Evolutionary conservation across 2,329 filamentous ascomycete species (phyloP).

Genomic region (Arachnomyces sp.): DNA sequence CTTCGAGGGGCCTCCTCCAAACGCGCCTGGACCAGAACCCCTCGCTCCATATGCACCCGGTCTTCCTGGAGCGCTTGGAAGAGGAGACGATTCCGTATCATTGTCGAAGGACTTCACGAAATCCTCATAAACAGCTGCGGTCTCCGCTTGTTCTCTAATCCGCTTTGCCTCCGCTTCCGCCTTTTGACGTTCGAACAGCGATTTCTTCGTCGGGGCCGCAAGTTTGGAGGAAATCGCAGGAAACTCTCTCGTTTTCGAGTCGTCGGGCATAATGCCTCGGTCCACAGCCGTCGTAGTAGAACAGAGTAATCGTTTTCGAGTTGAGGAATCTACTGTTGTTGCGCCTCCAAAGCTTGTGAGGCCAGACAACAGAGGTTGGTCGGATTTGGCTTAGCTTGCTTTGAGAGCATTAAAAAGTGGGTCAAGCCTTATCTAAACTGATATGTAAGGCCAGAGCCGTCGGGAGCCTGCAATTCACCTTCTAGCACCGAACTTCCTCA

Average conservation of each 20-base stretch:
- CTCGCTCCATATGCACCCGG: constrained; percentile 24
- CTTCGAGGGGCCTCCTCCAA: constrained; percentile 40
- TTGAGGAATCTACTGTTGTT: too few relatives aligned
- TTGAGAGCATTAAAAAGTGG: too few relatives aligned
- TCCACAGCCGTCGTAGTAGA: too few relatives aligned
- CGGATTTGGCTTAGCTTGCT: not conserved
- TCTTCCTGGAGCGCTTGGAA: constrained; percentile 18
- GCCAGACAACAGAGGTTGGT: constrained; percentile 2
- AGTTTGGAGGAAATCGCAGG: constrained; percentile 71
- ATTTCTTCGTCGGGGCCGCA: constrained; percentile 72
- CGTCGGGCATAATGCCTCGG: constrained; percentile 28
- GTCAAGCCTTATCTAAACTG: too few relatives aligned
- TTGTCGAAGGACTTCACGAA: constrained; percentile 67
- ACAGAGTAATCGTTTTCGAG: too few relatives aligned
- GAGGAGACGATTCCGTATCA: constrained; percentile 24
- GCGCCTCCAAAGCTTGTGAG: constrained; percentile 1
- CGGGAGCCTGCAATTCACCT: too few relatives aligned
- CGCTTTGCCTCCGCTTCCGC: constrained; percentile 86
- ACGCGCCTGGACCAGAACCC: constrained; percentile 23
- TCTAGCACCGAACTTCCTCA: too few relatives aligned
- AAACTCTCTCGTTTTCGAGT: constrained; percentile 43
- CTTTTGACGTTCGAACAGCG: constrained; percentile 79
- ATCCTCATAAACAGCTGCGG: constrained; percentile 75
- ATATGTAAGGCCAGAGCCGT: too few relatives aligned
- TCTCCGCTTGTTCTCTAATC: constrained; percentile 75